Base-by-base conservation (phyloP, 73 alveolate species). In the Paraurostyla sp. region DNA sequence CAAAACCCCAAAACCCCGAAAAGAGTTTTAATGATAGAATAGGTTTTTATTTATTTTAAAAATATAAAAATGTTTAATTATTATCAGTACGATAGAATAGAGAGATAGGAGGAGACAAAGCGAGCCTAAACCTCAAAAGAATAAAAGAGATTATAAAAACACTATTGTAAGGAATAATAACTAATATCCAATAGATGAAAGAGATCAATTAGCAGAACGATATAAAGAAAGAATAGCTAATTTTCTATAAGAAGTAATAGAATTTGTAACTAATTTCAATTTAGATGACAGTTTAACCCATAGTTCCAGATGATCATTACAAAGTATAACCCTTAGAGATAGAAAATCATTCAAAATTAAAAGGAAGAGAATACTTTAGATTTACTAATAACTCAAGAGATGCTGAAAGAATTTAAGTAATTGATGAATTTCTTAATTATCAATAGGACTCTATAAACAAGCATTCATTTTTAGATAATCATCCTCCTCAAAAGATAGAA, bases 21-120 rank as follows among this genome's bases (percentile, higher is more conserved):
- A n/a, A n/a, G n/a, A n/a, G n/a, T n/a, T n/a, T n/a, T n/a, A n/a
- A n/a, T n/a, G n/a, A n/a, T n/a, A n/a, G n/a, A n/a, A n/a, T n/a
- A n/a, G n/a, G n/a, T n/a, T n/a, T n/a, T n/a, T n/a, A n/a, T n/a
- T n/a, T n/a, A n/a, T n/a, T n/a, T n/a, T n/a, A n/a, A n/a, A n/a
- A n/a, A n/a, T n/a, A n/a, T n/a, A n/a, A 78, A 78, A 43, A 78
- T 78, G 89, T 78, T 51, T 45, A 78, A 78, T 36, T 50, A 51
- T 50, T 78, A 78, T 78, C 42, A n/a, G 11, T 78, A 78, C 40
- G 89, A 78, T 35, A 25, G 30, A 29, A 20, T 32, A 42, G 76
- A 78, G 60, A 36, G 40, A 32, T 54, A 78, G 3, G 45, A 35
- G 20, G 89, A 78, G 27, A 2, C 56, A 4, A 50, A 35, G 32